Evolutionary conservation across 441 rosid species (phyloP).

Genomic region (Syzygium syzygioides): DNA sequence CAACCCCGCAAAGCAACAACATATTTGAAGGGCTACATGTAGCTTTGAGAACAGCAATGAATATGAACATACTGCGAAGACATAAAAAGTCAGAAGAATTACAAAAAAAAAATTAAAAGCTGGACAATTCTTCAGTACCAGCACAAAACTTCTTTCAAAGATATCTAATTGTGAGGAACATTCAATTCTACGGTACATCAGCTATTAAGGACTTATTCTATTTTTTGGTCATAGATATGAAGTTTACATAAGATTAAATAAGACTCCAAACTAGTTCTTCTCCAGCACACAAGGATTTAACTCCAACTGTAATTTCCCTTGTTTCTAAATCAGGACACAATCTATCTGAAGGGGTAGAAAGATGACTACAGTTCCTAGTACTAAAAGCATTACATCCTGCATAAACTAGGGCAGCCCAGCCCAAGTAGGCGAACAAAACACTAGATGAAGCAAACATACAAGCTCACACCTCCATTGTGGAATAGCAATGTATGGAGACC

Average conservation of each 20-base stretch:
- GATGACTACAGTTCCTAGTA: neutral
- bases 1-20: conserved; percentile 47
- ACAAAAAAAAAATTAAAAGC: neutral
- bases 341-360: neutral
- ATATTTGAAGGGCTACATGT: neutral
- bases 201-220: neutral
- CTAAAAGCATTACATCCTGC: neutral
- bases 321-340: neutral
- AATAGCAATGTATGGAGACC: conserved; percentile 71
- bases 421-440: conserved; percentile 1
- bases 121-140: neutral
- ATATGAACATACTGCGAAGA: neutral
- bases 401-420: neutral
- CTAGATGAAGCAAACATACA: conserved; percentile 37
- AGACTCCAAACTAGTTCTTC: neutral
- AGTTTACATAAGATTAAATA: neutral
- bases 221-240: neutral
- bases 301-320: neutral
- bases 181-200: neutral
- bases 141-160: neutral
- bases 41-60: neutral
- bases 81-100: neutral
- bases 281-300: neutral
- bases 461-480: conserved; percentile 88
- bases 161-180: neutral